phyloP scores from a whole-genome alignment of 1,284 basidiomycete genomes.

The Trametes sp. region DNA sequence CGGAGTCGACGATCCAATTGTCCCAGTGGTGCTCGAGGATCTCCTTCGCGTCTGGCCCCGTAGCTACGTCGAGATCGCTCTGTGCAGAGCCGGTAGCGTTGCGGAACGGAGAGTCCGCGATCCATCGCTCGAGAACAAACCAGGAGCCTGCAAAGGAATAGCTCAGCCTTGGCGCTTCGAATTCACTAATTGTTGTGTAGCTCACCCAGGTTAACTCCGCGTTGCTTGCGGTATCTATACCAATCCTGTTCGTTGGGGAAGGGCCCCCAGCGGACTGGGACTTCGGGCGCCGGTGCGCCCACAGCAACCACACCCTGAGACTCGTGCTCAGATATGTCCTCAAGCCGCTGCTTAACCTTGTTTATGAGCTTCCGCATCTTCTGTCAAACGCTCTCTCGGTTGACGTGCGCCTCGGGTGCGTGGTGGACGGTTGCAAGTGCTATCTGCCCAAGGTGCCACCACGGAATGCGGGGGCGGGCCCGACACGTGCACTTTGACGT shows the following conservation, averaged over 20 bases:
- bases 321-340: neutral
- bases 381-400: neutral
- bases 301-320: neutral
- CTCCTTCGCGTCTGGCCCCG: slow-evolving; percentile 63
- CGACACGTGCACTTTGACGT: slow-evolving; percentile 10
- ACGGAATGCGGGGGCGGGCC: neutral
- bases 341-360: slow-evolving; percentile 13
- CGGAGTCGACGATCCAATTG: slow-evolving; percentile 73
- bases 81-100: slow-evolving; percentile 62
- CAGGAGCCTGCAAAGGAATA: slow-evolving; percentile 59
- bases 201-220: slow-evolving; percentile 85
- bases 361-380: slow-evolving; percentile 12
- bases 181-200: slow-evolving; percentile 6
- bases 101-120: slow-evolving; percentile 63
- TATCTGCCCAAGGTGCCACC: neutral
- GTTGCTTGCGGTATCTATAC: slow-evolving; percentile 78
- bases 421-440: neutral
- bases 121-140: slow-evolving; percentile 85
- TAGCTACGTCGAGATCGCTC: slow-evolving; percentile 82
- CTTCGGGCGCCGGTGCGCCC: neutral
- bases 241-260: slow-evolving; percentile 47
- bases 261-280: neutral
- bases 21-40: slow-evolving; percentile 86
- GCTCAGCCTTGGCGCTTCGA: neutral
- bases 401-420: neutral